Evolutionary conservation across 2,329 filamentous ascomycete species (phyloP).

Genomic region (Alternaria triticina): DNA sequence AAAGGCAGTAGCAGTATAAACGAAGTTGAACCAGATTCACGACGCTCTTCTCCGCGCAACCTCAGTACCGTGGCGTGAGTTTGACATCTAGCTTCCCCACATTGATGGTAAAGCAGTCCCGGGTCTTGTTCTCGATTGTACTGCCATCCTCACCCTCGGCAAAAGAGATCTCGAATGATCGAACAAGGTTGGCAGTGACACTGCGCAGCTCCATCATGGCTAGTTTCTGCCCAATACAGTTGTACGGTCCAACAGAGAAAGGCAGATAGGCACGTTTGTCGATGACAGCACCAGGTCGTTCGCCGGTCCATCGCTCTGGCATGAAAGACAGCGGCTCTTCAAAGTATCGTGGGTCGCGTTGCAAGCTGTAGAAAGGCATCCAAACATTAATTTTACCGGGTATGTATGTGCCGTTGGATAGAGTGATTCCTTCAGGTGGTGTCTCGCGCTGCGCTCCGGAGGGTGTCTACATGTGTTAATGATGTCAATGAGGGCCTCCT

Average conservation of each 20-base stretch:
- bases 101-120: slow-evolving; percentile 40
- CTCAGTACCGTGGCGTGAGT: not conserved
- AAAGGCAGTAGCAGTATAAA: not conserved
- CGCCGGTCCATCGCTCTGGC: slow-evolving; percentile 41
- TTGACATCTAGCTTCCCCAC: slow-evolving; percentile 39
- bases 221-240: slow-evolving; percentile 72
- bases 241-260: slow-evolving; percentile 71
- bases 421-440: slow-evolving; percentile 39
- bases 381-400: slow-evolving; percentile 37
- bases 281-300: slow-evolving; percentile 24
- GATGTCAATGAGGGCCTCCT: not conserved
- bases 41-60: not conserved
- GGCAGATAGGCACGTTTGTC: slow-evolving; percentile 69
- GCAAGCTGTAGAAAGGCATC: slow-evolving; percentile 40
- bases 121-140: slow-evolving; percentile 24
- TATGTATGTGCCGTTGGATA: slow-evolving; percentile 39
- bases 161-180: slow-evolving; percentile 62
- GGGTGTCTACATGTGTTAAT: slow-evolving; percentile 25
- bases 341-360: slow-evolving; percentile 40
- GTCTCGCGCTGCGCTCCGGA: slow-evolving; percentile 42
- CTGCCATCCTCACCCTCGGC: slow-evolving; percentile 34
- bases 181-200: slow-evolving; percentile 65
- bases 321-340: slow-evolving; percentile 31
- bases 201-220: slow-evolving; percentile 70
- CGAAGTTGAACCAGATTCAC: not conserved